Base-by-base conservation (phyloP, 1,284 basidiomycete species). In the Kwoniella shivajii region DNA sequence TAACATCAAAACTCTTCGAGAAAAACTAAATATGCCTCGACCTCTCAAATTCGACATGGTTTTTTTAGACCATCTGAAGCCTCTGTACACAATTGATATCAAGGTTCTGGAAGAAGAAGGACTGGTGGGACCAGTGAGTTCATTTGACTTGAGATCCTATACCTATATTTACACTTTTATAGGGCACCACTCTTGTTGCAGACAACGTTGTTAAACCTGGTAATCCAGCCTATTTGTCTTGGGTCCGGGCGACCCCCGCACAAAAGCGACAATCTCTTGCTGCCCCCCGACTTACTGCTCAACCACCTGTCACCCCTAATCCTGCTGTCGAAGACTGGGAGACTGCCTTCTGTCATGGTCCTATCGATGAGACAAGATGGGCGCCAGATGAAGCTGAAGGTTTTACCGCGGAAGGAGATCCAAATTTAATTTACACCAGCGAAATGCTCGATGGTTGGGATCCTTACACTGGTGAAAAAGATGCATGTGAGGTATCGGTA, bases 121-220 rank as follows among this genome's bases (percentile, higher is more conserved):
- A 24, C 49, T 72, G 6, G 61, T 74, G 24, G 72, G 68, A 24
- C 68, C 67, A 2, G 71, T 71, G 38, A 60, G 69, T 64, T 29
- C 18, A n/a, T 27, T 34, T 34, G 22, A 9, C 14, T 44, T 39
- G 1, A 0, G 52, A 26, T 31, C 38, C 20, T 30, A 44, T 13
- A 7, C 37, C 31, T 7, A 20, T 16, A 16, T 5, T 39, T 14
- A 46, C 39, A n/a, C 33, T 18, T 33, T 13, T 42, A 18, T 30
- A 72, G 70, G 71, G 69, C 11, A 73, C 71, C 14, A 55, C 66
- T 46, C 55, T 71, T 11, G 66, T 73, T 18, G 71, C 71, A 26
- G 71, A 73, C 58, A 74, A 74, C 54, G 72, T 74, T 18, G 67
- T 74, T 50, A 70, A 72, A 47, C 72, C 72, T 20, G 72, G 72